Conservation (phyloP, 2,329 filamentous ascomycete species). For the Nectriaceae sp. region DNA sequence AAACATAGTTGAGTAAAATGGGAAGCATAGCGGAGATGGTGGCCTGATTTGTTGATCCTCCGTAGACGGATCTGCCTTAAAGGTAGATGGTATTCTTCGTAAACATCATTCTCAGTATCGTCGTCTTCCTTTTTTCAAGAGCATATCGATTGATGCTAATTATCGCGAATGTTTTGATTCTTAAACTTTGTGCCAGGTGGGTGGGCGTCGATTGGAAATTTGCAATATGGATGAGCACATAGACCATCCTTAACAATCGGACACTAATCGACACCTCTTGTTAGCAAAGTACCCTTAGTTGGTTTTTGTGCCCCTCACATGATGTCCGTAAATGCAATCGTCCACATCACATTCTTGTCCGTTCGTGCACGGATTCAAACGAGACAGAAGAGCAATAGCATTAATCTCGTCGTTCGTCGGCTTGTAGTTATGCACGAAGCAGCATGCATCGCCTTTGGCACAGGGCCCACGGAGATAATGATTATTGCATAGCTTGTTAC, state of each 20-base stretch:
- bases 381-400: constrained; percentile 57
- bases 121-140: too few species aligned
- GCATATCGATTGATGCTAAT: constrained; percentile 23
- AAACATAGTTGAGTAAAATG: too few species aligned
- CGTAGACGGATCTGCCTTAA: too few species aligned
- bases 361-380: constrained; percentile 58
- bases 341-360: constrained; percentile 60
- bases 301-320: constrained; percentile 44
- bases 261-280: constrained; percentile 40
- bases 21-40: too few species aligned
- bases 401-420: constrained; percentile 55
- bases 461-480: constrained; percentile 62
- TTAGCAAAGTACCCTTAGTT: constrained; percentile 7
- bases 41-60: too few species aligned
- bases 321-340: constrained; percentile 65
- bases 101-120: too few species aligned
- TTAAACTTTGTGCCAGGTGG: constrained; percentile 58
- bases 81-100: too few species aligned
- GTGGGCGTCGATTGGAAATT: constrained; percentile 54
- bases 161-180: constrained; percentile 36
- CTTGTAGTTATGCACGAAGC: constrained; percentile 58
- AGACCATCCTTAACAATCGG: constrained; percentile 52
- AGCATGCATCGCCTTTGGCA: constrained; percentile 54
- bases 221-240: constrained; percentile 58
- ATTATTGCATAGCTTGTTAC: constrained; percentile 62